These are phyloP conservation scores for Pascua guehoae DNA, from an alignment of 1,284 basidiomycete species.

Conservation along the genomic window DNA sequence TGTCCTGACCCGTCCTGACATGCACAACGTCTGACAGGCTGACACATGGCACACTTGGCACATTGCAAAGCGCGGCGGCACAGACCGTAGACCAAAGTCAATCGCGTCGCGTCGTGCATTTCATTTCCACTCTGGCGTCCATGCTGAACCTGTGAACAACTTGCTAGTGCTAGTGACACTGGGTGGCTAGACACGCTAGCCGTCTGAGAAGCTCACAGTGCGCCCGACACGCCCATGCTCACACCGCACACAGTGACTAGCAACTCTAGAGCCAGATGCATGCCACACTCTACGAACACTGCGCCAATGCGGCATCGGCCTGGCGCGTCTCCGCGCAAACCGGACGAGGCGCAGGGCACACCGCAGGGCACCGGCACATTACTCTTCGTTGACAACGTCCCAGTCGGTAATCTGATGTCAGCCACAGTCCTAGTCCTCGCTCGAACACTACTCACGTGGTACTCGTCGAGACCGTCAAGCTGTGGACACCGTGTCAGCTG, in stretches of 20 bases:
- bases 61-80: too few species aligned
- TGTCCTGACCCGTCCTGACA: too few species aligned
- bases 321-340: too few species aligned
- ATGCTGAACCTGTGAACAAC: too few species aligned
- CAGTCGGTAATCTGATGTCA: neutral
- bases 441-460: neutral
- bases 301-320: neutral
- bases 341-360: neutral
- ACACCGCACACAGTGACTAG: neutral
- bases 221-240: neutral
- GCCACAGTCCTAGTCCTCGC: too few species aligned
- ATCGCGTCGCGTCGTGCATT: too few species aligned
- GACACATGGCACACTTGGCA: too few species aligned
- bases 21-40: too few species aligned
- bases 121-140: too few species aligned
- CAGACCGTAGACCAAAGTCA: too few species aligned
- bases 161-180: neutral
- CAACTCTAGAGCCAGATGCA: neutral
- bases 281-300: neutral
- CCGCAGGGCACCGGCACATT: neutral
- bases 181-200: neutral
- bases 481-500: neutral
- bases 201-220: neutral
- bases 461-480: slow-evolving; percentile 2
- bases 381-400: neutral